Conservation (phyloP, 352 stramenopile genomes). For the Phytophthora cactorum region DNA sequence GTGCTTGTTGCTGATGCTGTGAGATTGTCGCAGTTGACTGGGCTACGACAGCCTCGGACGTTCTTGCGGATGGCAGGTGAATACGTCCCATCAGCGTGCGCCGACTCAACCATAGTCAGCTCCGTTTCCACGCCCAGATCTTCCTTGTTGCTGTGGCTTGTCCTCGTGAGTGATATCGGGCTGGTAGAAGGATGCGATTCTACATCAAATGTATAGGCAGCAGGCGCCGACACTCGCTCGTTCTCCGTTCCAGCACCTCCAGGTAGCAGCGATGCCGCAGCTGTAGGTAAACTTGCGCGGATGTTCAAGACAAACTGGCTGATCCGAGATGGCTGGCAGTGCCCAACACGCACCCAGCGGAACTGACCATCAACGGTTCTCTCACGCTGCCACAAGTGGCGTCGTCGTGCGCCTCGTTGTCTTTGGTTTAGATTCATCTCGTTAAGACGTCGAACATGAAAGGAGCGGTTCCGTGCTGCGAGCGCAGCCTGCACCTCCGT, state of each 20-base stretch:
- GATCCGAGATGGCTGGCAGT: slow-evolving; percentile 71
- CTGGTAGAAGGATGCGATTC: slow-evolving; percentile 12
- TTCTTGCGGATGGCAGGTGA: slow-evolving; percentile 65
- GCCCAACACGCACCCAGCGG: slow-evolving; percentile 75
- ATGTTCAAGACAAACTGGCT: slow-evolving; percentile 61
- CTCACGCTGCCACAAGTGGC: slow-evolving; percentile 82
- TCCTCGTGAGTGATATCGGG: slow-evolving; percentile 9
- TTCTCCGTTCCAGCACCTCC: slow-evolving; percentile 12
- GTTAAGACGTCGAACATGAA: slow-evolving; percentile 82
- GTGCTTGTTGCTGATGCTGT: slow-evolving; percentile 14
- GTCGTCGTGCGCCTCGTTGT: slow-evolving; percentile 70
- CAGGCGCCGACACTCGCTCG: slow-evolving; percentile 33
- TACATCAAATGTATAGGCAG: slow-evolving; percentile 21
- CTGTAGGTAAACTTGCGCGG: slow-evolving; percentile 40
- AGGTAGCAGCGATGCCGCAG: slow-evolving; percentile 46
- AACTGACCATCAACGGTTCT: slow-evolving; percentile 77
- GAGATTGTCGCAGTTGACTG: slow-evolving; percentile 9
- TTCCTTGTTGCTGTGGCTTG: slow-evolving; percentile 25
- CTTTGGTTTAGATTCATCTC: slow-evolving; percentile 85
- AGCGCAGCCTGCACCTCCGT: slow-evolving; percentile 43
- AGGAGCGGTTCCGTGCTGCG: slow-evolving; percentile 69
- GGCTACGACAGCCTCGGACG: slow-evolving; percentile 32
- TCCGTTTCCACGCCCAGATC: slow-evolving; percentile 69
- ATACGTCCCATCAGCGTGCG: slow-evolving; percentile 41
- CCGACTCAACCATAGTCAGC: slow-evolving; percentile 61